Evolutionary conservation across 345 rosid genomes (phyloP).

Genomic region (Streptanthus diversifolius): DNA sequence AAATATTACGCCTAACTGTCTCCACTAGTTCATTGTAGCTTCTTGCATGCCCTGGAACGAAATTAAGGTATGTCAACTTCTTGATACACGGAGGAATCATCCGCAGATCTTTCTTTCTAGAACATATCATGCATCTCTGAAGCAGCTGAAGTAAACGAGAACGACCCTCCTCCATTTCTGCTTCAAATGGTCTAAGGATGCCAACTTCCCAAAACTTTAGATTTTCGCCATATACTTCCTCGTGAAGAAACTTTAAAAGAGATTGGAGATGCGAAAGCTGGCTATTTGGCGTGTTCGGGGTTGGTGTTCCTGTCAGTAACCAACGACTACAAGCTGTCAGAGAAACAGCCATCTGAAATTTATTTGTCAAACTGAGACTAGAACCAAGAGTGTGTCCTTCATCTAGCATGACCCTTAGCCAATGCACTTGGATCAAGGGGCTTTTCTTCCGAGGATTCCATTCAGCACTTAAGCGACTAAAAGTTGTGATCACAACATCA

Average conservation of each 20-base stretch:
- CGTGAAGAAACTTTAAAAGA: slow-evolving; percentile 88
- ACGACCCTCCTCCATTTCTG: slow-evolving; percentile 88
- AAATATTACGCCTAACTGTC: slow-evolving; percentile 83
- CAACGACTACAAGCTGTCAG: slow-evolving; percentile 78
- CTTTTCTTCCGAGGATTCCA: slow-evolving; percentile 81
- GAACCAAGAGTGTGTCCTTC: slow-evolving; percentile 99
- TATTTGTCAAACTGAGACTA: slow-evolving; percentile 86
- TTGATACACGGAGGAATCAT: slow-evolving; percentile 93
- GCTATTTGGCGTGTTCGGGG: slow-evolving; percentile 82
- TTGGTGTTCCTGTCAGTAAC: slow-evolving; percentile 96
- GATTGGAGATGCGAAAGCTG: slow-evolving; percentile 86
- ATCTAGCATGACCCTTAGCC: slow-evolving; percentile 89
- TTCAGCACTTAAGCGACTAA: slow-evolving; percentile 90
- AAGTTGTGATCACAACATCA: slow-evolving; percentile 89
- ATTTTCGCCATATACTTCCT: slow-evolving; percentile 79
- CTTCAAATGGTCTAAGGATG: slow-evolving; percentile 87
- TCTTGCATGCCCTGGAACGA: slow-evolving; percentile 75
- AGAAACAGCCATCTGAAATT: slow-evolving; percentile 93
- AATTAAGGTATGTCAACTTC: slow-evolving; percentile 67
- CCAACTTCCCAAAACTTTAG: slow-evolving; percentile 89
- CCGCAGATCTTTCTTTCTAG: slow-evolving; percentile 82
- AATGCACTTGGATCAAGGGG: slow-evolving; percentile 89
- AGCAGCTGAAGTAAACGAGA: slow-evolving; percentile 68
- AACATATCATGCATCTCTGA: slow-evolving; percentile 85
- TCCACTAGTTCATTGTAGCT: slow-evolving; percentile 93